Base-by-base conservation (phyloP, 208 protist species). In the Leishmania arabica region DNA sequence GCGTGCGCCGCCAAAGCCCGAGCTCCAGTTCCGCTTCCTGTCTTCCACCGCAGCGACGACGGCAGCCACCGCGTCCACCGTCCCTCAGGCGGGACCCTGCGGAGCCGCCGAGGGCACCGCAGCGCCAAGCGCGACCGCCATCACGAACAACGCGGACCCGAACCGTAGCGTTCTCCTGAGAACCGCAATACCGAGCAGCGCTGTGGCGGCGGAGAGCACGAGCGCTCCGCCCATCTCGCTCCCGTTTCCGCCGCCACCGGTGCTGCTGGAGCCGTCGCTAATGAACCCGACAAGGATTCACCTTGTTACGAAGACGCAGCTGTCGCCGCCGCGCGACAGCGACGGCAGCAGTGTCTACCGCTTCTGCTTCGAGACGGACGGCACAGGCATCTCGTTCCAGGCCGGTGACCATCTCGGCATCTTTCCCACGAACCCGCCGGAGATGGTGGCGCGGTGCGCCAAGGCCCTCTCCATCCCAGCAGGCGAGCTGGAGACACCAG, bases 381-480 rank as follows among this genome's bases (percentile, higher is more conserved):
- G 75, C 69, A 84, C 87, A 47, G 82, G n/a, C 90, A 95, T 88
- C 85, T 97, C 69, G n/a, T 96, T 94, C 77, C 89, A 98, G 71
- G 95, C 96, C 1, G 98, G 98, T 34, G 98, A 99, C 82, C 97
- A 99, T 84, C 70, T 99, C 3, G 96, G 90, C 54, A 91, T 99
- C 49, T 98, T 92, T 75, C 89, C 98, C 21, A 64, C 76, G 21
- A 99, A 99, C 84, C 78, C 94, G 13, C 85, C 88, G 1, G 81
- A 84, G 24, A 80, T 97, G 17, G 95, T 99, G 5, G 66, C 95
- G 13, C 92, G 87, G 5, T 93, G 83, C 77, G 78, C 88, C 21
- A n/a, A 65, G 13, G 86, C 88, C 51, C 82, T 98, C n/a, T 72
- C 80, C 68, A 85, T 95, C n/a, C 76, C 79, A 4, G 82, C 80